Evolutionary conservation across 179 eudicot genomes (phyloP).

Genomic region (Silene vulgaris): DNA sequence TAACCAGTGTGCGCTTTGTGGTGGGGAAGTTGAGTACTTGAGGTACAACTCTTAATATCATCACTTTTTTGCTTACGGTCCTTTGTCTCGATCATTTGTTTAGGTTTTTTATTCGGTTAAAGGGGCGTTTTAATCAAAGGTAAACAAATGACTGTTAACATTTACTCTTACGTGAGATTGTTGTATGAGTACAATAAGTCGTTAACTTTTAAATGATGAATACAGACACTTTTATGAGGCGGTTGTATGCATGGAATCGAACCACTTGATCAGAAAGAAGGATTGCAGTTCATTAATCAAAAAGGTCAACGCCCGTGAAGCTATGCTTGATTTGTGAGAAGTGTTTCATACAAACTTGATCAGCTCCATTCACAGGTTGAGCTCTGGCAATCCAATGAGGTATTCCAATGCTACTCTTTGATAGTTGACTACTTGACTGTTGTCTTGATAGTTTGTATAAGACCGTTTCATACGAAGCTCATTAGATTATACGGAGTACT

Average conservation of each 20-base stretch:
- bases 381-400: neutral
- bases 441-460: neutral
- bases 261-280: neutral
- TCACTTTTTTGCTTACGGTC: conserved; percentile 14
- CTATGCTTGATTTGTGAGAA: too few species aligned
- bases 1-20: conserved; percentile 20
- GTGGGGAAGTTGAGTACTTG: conserved; percentile 28
- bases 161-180: too few species aligned
- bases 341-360: neutral
- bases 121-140: too few species aligned
- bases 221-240: neutral
- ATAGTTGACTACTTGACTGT: neutral
- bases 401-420: neutral
- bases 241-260: neutral
- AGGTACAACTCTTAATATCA: conserved; percentile 3
- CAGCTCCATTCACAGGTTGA: neutral
- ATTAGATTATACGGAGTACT: too few species aligned
- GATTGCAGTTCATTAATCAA: neutral
- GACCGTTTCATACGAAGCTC: neutral
- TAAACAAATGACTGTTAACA: too few species aligned
- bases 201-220: neutral
- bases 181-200: neutral
- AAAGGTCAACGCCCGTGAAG: neutral
- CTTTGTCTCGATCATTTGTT: too few species aligned
- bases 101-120: too few species aligned